Base-by-base conservation (phyloP, 768 basidiomycete species). In the Podaxis rugospora region DNA sequence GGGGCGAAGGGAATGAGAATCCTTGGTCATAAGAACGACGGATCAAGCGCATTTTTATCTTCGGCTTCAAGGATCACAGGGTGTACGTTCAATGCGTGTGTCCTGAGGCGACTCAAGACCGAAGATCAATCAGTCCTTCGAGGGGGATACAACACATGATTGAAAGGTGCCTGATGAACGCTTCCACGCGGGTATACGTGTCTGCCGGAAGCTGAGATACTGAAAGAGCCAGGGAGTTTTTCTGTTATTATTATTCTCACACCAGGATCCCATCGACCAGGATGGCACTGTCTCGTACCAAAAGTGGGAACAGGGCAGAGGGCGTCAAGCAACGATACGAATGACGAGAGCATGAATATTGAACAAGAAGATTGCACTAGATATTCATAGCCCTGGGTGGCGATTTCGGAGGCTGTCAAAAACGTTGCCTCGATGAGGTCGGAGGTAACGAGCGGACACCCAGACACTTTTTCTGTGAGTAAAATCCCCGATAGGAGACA, bases 41-140 rank as follows among this genome's bases (percentile, higher is more conserved):
- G 57, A 57, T 57, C 57, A 50, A 50, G 21, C 37, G 57, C 49
- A 57, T 16, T 49, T 39, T 57, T 37, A 50, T 36, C 57, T 35
- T 11, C 35, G 32, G 36, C 39, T 37, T 39, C 35, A 39, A 23
- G 23, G 32, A 14, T 11, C 32, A n/a, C 42, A 14, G 25, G 47
- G n/a, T 3, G 28, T 57, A 18, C 44, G 40, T 44, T 25, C 42
- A 39, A 56, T 14, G 14, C 39, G 16, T 40, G 14, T 3, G 4
- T 32, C 39, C 16, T 40, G 11, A 16, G 16, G 42, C 42, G n/a
- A 42, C 11, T 3, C 40, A 32, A 13, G 40, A 18, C 40, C 40
- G 40, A 21, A 23, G 18, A 50, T 58, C 59, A 52, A 46, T 60
- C 59, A 52, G 11, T 54, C 51, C 18, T 10, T 42, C 28, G 5